Percentiles rank a stretch among this genome's conserved stretches.
phyloP scores from a whole-genome alignment of 164 flowering plant genomes.

The Stephania cephalantha region DNA sequence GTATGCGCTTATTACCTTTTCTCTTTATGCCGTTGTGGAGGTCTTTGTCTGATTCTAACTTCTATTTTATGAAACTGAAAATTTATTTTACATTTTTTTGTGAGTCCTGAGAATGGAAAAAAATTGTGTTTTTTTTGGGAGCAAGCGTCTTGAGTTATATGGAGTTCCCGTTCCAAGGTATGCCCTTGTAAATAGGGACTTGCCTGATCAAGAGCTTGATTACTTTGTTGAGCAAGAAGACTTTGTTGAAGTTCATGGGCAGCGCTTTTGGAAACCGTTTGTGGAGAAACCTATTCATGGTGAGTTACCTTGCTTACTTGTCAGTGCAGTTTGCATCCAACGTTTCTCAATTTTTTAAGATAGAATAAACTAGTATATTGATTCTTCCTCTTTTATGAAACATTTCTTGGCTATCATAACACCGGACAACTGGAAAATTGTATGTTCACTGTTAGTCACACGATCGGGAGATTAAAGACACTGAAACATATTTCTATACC shows the following conservation, averaged over 20 bases:
- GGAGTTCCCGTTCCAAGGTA: constrained; percentile 95
- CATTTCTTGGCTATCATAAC: too few relatives aligned
- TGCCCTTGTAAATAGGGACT: constrained; percentile 88
- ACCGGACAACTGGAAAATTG: too few relatives aligned
- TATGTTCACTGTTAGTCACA: too few relatives aligned
- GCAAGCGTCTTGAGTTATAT: constrained; percentile 79
- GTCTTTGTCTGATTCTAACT: not conserved
- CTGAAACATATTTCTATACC: not conserved
- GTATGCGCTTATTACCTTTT: constrained; percentile 22
- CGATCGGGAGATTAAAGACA: too few relatives aligned
- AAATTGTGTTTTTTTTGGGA: constrained; percentile 4
- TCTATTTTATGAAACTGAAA: not conserved
- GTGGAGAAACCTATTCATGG: constrained; percentile 99
- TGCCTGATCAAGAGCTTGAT: constrained; percentile 76
- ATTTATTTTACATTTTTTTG: not conserved
- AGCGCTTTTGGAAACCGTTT: constrained; percentile 98
- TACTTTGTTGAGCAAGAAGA: constrained; percentile 95
- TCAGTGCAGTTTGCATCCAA: too few relatives aligned
- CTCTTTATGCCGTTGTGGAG: not conserved
- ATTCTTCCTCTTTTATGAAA: too few relatives aligned
- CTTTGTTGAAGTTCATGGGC: constrained; percentile 92
- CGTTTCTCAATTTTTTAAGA: too few relatives aligned
- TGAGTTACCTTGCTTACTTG: constrained; percentile 24
- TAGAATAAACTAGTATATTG: too few relatives aligned
- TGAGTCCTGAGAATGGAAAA: not conserved